Conservation (phyloP, 805 yeast genomes). For the Kodamaea nitidulidarum region DNA sequence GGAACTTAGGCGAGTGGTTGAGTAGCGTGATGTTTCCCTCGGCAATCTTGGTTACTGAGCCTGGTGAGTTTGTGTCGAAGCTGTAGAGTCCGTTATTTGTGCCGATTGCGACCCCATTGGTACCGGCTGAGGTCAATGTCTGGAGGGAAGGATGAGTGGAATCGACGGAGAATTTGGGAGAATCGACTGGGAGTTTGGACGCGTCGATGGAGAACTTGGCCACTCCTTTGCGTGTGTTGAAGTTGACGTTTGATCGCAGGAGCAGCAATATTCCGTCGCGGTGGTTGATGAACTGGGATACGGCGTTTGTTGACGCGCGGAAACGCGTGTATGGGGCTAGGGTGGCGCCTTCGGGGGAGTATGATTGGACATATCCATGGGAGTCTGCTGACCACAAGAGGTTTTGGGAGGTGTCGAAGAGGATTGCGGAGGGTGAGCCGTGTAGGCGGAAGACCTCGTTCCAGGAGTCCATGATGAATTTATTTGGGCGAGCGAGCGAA, state of each 20-base stretch:
- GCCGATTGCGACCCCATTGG: conserved; percentile 30
- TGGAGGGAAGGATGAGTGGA: no score
- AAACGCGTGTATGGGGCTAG: conserved; percentile 37
- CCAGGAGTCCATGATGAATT: conserved; percentile 17
- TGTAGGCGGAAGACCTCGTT: conserved; percentile 13
- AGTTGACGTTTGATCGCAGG: conserved; percentile 27
- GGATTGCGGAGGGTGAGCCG: conserved; percentile 12
- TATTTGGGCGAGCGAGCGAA: no score
- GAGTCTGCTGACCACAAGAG: conserved; percentile 83
- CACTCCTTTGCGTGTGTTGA: conserved; percentile 35
- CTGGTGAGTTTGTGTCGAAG: conserved; percentile 32
- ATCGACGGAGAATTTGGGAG: conserved; percentile 13
- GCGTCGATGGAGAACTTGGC: conserved; percentile 16
- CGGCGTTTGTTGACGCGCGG: conserved; percentile 22
- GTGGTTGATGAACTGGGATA: conserved; percentile 28
- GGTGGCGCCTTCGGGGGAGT: conserved; percentile 17
- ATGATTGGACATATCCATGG: conserved; percentile 44
- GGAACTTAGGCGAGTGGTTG: conserved; percentile 43
- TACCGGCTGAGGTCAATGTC: no score
- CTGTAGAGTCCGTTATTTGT: conserved; percentile 23
- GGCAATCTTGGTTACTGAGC: conserved; percentile 20
- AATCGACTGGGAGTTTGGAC: no score
- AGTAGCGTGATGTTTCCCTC: conserved; percentile 44
- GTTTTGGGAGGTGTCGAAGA: conserved; percentile 70
- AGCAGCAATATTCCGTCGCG: conserved; percentile 33